Base-by-base conservation (phyloP, 2,329 filamentous ascomycete genomes). In the Venturia carpophila region DNA sequence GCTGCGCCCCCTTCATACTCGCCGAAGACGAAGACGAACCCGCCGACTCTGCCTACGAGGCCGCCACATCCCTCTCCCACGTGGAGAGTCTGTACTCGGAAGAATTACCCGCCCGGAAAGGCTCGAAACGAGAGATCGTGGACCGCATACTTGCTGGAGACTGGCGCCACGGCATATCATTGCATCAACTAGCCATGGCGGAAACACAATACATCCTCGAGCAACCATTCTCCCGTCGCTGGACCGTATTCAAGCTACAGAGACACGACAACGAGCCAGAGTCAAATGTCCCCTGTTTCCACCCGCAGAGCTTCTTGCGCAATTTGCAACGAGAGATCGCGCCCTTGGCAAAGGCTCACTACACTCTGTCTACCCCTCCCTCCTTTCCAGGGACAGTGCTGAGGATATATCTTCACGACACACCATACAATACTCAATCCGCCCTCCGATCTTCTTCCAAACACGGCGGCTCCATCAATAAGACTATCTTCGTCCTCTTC, bases 331-430 rank as follows among this genome's bases (percentile, higher is more conserved):
- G 81, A 49, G 87, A 92, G 71, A 83, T 92, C 21, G 80, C 90
- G 1, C 89, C 91, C 0, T 83, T 94, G 66, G 84, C 92, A 69
- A 95, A 94, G 74, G 89, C 89, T 5, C 90, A 95, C 75, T 94
- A 91, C 74, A 87, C 90, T 70, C 84, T 94, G 67, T 86, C 89
- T 69, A 84, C 87, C n/a, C 87, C 89, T 64, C 80, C 83, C 64
- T 80, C 82, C 1, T 79, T 89, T n/a, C 85, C 89, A 0, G 78
- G 94, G 4, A 82, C 90, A 0, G 80, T 94, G 34, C 77, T 95
- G n/a, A 86, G 91, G 62, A 86, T 95, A 58, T 89, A 91, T 71
- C 84, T 92, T 66, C 79, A 91, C 68, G 88, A 94, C 73, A 90
- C 90, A 0, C 91, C 91, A 0, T 96, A 95, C 73, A 89, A 88